A percentile compares a stretch with the other conserved stretches of the same genome.
Evolutionary conservation across 306 rosid species (phyloP).

Genomic region (Vachellia pachyceras): DNA sequence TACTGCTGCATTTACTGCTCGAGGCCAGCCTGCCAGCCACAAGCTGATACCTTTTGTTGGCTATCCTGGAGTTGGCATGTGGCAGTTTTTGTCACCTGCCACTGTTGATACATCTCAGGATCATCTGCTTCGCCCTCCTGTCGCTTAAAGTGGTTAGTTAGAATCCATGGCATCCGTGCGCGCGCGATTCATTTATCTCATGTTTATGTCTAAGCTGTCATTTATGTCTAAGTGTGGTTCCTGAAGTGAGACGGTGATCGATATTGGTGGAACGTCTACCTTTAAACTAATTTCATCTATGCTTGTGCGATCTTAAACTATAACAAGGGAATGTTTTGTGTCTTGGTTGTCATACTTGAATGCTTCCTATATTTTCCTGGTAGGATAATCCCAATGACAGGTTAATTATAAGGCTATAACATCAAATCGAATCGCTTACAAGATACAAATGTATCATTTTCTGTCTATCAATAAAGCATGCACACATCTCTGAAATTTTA

Average conservation of each 20-base stretch:
- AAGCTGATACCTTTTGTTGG: conserved; percentile 84
- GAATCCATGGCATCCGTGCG: conserved; percentile 36
- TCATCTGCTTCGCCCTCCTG: conserved; percentile 93
- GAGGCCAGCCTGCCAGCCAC: conserved; percentile 62
- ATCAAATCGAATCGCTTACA: conserved; percentile 10
- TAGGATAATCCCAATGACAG: conserved; percentile 17
- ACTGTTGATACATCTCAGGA: conserved; percentile 86
- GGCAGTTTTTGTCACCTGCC: conserved; percentile 91
- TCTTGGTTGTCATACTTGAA: conserved; percentile 24
- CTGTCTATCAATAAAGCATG: conserved; percentile 1
- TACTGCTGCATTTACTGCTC: conserved; percentile 47
- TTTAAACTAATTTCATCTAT: conserved; percentile 31
- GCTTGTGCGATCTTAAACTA: conserved; percentile 30
- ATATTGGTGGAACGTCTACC: conserved; percentile 8
- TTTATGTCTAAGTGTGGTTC: conserved; percentile 39
- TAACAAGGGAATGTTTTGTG: conserved; percentile 26
- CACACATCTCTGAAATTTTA: conserved; percentile 29
- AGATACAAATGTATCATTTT: neutral
- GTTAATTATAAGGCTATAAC: conserved; percentile 25
- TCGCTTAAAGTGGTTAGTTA: conserved; percentile 66
- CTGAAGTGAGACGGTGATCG: conserved; percentile 20
- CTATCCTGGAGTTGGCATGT: conserved; percentile 89
- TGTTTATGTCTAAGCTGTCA: conserved; percentile 28
- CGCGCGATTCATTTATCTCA: conserved; percentile 27
- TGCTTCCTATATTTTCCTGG: conserved; percentile 9